Evolutionary conservation across 805 yeast species (phyloP).

Genomic region (Hanseniaspora guilliermondii): DNA sequence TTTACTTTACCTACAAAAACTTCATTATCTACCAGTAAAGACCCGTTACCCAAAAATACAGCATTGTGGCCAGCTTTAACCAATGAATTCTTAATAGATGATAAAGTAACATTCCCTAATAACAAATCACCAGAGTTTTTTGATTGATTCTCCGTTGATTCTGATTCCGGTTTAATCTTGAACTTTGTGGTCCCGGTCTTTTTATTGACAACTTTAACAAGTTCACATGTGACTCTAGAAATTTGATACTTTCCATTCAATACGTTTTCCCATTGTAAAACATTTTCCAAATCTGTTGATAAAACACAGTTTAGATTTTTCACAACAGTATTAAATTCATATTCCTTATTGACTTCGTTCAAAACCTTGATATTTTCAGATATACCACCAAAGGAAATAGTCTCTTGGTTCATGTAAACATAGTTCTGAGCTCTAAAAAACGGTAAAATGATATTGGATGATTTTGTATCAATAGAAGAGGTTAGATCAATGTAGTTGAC

Average conservation of each 20-base stretch:
- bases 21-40: conserved; percentile 67
- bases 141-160: conserved; percentile 19
- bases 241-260: conserved; percentile 62
- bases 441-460: conserved; percentile 65
- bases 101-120: conserved; percentile 78
- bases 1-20: conserved; percentile 65
- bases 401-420: conserved; percentile 28
- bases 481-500: conserved; percentile 54
- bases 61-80: conserved; percentile 51
- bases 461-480: conserved; percentile 74
- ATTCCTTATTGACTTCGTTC: conserved; percentile 20
- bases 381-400: not conserved
- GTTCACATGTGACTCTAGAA: conserved; percentile 62
- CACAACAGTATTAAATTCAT: conserved; percentile 43
- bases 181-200: conserved; percentile 14
- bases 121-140: conserved; percentile 7
- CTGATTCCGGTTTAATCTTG: conserved; percentile 22
- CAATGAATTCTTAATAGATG: conserved; percentile 61
- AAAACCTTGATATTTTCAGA: conserved; percentile 26
- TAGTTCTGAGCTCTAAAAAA: conserved; percentile 66
- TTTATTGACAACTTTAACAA: conserved; percentile 16
- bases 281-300: conserved; percentile 49
- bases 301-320: conserved; percentile 51
- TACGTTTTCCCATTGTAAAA: conserved; percentile 70
- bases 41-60: conserved; percentile 88